Base-by-base conservation (phyloP, 108 stramenopile genomes). In the Nitzschia inconspicua region DNA sequence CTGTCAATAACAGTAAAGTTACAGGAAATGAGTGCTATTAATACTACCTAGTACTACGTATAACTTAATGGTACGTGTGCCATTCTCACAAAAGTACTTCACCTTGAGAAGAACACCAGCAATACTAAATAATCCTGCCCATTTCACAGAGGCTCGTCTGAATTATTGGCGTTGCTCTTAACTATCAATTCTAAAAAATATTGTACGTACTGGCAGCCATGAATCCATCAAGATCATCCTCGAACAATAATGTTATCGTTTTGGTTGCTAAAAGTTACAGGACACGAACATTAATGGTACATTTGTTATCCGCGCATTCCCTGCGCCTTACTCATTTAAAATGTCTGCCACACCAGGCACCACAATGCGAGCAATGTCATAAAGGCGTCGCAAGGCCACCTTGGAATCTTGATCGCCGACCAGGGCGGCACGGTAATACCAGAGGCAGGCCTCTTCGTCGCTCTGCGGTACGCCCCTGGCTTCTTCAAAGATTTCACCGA, bases 401-500 rank as follows among this genome's bases (percentile, higher is more conserved):
- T 79, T 76, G 27, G 75, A 72, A 68, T 89, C 92, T 47, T 88
- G 77, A 57, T 87, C 84, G 10, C 92, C 92, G 43, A 71, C 67
- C 30, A 88, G 61, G 8, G 88, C 92, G 7, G 92, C 92, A 11
- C 80, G 74, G 65, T 85, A 84, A 73, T 89, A 93, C 92, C 92
- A 93, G 13, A 93, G 56, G 40, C 88, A 89, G 2, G 92, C 92
- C 62, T 93, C 92, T 49, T 79, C 80, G 41, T 88, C 80, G 48
- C 83, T 83, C 43, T 85, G 80, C 0, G 81, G 88, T 1, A 93
- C 86, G 23, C 84, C 84, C 0, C 92, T 67, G 2, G 88, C 92
- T 57, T 89, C 88, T 62, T 93, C 92, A 48, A 82, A 90, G 28
- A 78, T 78, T 70, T 93, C 92, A 4, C 85, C 92, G 4, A 93